Evolutionary conservation across 2,329 filamentous ascomycete species (phyloP).

Genomic region (Thielaviopsis punctulata): DNA sequence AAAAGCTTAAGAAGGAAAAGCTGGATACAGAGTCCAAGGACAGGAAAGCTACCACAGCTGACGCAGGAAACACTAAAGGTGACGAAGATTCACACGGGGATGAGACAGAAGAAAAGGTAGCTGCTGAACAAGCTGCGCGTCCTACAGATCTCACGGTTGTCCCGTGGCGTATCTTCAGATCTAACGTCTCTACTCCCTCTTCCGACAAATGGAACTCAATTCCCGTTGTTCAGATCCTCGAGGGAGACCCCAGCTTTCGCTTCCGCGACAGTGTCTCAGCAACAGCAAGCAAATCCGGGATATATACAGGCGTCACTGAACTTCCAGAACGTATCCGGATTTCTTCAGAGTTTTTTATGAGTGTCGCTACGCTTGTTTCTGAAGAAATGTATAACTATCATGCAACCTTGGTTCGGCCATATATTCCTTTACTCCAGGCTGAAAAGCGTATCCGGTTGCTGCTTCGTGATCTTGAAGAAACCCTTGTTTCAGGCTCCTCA

Average conservation of each 20-base stretch:
- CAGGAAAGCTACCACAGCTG: too few species aligned
- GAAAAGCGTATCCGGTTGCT: too few species aligned
- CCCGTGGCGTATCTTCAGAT: not conserved
- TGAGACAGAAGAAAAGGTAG: not conserved
- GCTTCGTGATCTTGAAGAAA: too few species aligned
- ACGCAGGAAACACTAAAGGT: too few species aligned
- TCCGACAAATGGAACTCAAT: not conserved
- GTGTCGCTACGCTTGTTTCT: not conserved
- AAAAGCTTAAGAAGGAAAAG: not conserved
- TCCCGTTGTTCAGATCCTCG: not conserved
- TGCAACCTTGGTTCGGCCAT: too few species aligned
- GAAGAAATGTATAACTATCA: too few species aligned
- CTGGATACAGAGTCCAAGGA: not conserved
- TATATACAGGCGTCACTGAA: not conserved
- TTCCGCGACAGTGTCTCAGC: not conserved
- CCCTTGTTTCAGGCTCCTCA: too few species aligned
- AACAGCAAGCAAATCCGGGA: not conserved
- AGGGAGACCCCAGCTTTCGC: not conserved
- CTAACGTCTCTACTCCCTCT: not conserved
- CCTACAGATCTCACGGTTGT: not conserved
- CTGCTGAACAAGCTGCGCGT: too few species aligned
- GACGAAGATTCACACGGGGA: too few species aligned
- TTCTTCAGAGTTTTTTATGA: not conserved
- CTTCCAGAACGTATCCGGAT: not conserved
- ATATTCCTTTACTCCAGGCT: too few species aligned